These are phyloP conservation scores for Hypoxylon sp. DNA, from an alignment of 2,329 filamentous ascomycete species.

Conservation along the genomic window DNA sequence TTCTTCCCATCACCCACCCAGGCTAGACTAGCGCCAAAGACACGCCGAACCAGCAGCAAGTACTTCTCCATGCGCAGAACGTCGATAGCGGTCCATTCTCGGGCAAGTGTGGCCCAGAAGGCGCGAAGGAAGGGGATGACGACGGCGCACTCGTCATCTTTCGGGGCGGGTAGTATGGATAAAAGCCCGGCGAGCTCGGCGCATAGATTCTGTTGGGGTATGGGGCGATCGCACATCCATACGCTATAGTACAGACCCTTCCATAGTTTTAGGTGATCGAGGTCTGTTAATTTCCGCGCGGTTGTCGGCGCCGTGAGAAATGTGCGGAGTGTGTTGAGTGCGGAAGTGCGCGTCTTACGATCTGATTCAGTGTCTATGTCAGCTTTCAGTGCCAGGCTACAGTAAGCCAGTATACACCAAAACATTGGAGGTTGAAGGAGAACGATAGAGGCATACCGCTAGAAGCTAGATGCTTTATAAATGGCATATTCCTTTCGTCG, in stretches of 20 bases:
- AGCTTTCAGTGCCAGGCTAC: not conserved
- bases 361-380: constrained; percentile 65
- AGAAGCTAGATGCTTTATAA: constrained; percentile 85
- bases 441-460: constrained; percentile 74
- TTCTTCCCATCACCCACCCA: constrained; percentile 54
- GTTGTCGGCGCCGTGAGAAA: constrained; percentile 76
- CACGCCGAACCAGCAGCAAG: constrained; percentile 82
- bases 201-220: constrained; percentile 88
- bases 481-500: constrained; percentile 70
- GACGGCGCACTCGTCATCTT: constrained; percentile 48
- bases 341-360: constrained; percentile 80
- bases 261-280: constrained; percentile 90
- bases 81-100: constrained; percentile 79
- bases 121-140: constrained; percentile 66
- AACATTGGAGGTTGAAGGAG: not conserved
- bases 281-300: constrained; percentile 67
- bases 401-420: not conserved
- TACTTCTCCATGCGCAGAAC: constrained; percentile 92
- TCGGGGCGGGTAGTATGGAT: constrained; percentile 64
- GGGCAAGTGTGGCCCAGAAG: constrained; percentile 78
- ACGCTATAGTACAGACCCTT: constrained; percentile 94
- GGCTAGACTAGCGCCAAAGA: constrained; percentile 77
- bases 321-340: constrained; percentile 79
- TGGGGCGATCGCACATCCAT: constrained; percentile 92
- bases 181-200: constrained; percentile 80